phyloP scores from a whole-genome alignment of 495 filamentous ascomycete species.

The Tuber borchii region DNA sequence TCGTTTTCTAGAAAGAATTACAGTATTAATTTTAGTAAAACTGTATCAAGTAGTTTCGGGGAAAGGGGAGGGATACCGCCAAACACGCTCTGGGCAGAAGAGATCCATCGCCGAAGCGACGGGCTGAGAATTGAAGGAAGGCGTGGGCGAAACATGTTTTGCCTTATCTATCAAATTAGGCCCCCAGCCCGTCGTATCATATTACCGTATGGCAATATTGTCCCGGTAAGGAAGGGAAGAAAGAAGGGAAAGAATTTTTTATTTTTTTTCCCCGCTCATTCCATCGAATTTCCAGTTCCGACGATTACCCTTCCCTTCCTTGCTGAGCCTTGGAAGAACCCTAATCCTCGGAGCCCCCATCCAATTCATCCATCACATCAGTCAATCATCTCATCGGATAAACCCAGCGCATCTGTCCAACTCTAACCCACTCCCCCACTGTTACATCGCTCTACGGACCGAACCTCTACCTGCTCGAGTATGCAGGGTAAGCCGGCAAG shows the following conservation, averaged over 20 bases:
- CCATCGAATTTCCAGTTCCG: neutral
- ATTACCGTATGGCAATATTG: neutral
- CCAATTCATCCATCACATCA: neutral
- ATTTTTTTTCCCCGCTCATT: neutral
- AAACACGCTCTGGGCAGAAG: slow-evolving; percentile 27
- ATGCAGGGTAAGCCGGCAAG: neutral
- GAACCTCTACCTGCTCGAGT: neutral
- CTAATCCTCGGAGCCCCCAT: neutral
- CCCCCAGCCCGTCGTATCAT: neutral
- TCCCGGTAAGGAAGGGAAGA: neutral
- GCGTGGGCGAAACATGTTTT: neutral
- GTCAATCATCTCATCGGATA: neutral
- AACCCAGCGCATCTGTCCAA: neutral
- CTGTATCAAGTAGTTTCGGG: neutral
- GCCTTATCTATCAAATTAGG: neutral
- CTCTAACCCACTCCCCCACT: neutral
- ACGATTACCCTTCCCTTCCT: neutral
- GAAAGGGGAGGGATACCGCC: slow-evolving; percentile 10
- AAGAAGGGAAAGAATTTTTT: neutral
- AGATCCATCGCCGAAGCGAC: slow-evolving; percentile 11
- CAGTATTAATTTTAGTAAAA: neutral
- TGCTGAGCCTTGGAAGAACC: neutral
- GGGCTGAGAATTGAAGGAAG: neutral
- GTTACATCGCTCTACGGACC: neutral
- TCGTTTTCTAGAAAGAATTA: slow-evolving; percentile 51